Base-by-base conservation (phyloP, 2,329 filamentous ascomycete species). In the Fusarium citri region DNA sequence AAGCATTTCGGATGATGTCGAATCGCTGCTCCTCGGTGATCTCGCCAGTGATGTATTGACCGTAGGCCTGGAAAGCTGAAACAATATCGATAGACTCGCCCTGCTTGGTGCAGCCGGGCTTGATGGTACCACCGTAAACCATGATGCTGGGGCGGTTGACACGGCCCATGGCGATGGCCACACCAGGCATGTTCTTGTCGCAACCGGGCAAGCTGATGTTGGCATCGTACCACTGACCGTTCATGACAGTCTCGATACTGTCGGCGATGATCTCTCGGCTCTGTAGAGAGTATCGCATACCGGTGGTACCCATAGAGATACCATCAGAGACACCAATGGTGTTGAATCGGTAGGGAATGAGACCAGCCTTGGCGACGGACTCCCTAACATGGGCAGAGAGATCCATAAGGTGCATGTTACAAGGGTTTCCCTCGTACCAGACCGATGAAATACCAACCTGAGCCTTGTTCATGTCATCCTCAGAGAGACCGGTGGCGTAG, bases 151-250 rank as follows among this genome's bases (percentile, higher is more conserved):
- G 96, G 48, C 96, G 87, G 85, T 99, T 98, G 72, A 98, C 90
- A 74, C 96, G 89, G 40, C 94, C 95, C 93, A 98, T 98, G 59
- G 94, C 96, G 77, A 96, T 96, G 75, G 94, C 83, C 15, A 96
- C 93, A 80, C 93, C 93, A 2, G 94, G 94, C 96, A 99, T 98
- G 84, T 99, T 99, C 89, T 99, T 99, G 87, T 99, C 96, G 82
- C 96, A 99, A 50, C 96, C 96, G 16, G 96, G 96, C 76, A 99
- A 92, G 55, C 94, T 97, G 78, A 99, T 92, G 82, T 98, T 98
- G 74, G 90, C 95, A 81, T 99, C 96, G 79, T 99, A 98, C 94
- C 94, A 98, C 83, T 99, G 96, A 18, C 94, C 96, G 73, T 94
- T 92, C 94, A 98, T 99, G 76, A 99, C 96, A 8, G 96, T 98